A percentile compares a stretch with the other conserved stretches of the same genome.
Evolutionary conservation across 305 asterid species (phyloP).

Genomic region (Solanum hybrid): DNA sequence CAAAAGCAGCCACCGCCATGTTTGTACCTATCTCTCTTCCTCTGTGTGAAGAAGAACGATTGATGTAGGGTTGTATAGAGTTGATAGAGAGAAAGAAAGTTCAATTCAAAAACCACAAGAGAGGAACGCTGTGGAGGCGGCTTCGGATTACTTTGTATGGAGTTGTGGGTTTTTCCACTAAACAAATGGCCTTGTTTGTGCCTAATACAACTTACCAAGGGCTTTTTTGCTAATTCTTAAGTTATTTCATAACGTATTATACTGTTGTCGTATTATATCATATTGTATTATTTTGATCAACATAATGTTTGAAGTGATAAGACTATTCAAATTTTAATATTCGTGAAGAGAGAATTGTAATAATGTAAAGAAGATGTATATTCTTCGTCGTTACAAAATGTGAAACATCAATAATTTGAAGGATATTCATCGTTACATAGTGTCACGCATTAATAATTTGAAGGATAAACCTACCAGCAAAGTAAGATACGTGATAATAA

Average conservation of each 20-base stretch:
- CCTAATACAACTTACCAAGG: not conserved
- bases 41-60: not conserved
- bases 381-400: too few relatives aligned
- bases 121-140: not conserved
- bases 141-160: not conserved
- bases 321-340: not conserved
- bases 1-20: conserved; percentile 46
- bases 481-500: not conserved
- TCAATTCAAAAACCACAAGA: not conserved
- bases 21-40: not conserved
- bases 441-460: too few relatives aligned
- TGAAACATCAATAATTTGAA: too few relatives aligned
- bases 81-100: not conserved
- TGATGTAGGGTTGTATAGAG: not conserved
- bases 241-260: not conserved
- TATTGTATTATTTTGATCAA: too few relatives aligned
- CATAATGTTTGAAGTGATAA: not conserved
- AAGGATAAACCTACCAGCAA: too few relatives aligned
- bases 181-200: not conserved
- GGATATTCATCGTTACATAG: rapidly evolving
- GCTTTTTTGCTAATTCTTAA: not conserved
- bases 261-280: too few relatives aligned
- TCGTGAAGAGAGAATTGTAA: not conserved
- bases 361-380: not conserved
- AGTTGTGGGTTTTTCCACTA: not conserved